Evolutionary conservation across 1,284 basidiomycete genomes (phyloP).

Genomic region (Rhizoctonia solani): DNA sequence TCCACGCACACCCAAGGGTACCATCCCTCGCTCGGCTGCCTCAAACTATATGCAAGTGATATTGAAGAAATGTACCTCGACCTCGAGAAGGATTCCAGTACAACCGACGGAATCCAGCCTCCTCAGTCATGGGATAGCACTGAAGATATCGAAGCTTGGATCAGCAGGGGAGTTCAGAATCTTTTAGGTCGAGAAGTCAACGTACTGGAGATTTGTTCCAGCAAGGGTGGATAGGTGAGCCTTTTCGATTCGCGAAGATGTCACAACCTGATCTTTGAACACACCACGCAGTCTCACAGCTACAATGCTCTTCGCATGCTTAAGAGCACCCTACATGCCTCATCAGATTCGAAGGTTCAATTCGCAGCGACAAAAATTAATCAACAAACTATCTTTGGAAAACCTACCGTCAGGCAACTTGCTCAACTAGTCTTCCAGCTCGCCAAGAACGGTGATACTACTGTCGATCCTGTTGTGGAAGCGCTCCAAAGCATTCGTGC

Average conservation of each 20-base stretch:
- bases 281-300: not conserved
- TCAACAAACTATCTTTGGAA: conserved; percentile 4
- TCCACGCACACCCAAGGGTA: conserved; percentile 34
- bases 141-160: not conserved
- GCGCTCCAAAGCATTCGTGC: not conserved
- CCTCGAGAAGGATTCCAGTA: conserved; percentile 1
- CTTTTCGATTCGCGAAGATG: not conserved
- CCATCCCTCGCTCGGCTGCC: conserved; percentile 20
- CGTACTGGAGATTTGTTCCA: not conserved
- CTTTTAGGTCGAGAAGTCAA: not conserved
- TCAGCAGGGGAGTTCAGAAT: not conserved
- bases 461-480: not conserved
- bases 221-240: conserved; percentile 29
- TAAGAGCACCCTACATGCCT: not conserved
- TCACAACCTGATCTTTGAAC: not conserved
- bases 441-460: not conserved
- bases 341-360: not conserved
- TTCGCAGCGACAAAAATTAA: not conserved
- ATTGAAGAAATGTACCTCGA: conserved; percentile 37
- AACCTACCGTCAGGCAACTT: not conserved
- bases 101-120: not conserved
- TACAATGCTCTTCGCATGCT: not conserved
- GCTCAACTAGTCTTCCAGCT: not conserved
- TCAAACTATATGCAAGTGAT: conserved; percentile 36
- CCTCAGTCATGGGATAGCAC: not conserved